Conservation (phyloP, 352 stramenopile species). For the Phytophthora ramorum region DNA sequence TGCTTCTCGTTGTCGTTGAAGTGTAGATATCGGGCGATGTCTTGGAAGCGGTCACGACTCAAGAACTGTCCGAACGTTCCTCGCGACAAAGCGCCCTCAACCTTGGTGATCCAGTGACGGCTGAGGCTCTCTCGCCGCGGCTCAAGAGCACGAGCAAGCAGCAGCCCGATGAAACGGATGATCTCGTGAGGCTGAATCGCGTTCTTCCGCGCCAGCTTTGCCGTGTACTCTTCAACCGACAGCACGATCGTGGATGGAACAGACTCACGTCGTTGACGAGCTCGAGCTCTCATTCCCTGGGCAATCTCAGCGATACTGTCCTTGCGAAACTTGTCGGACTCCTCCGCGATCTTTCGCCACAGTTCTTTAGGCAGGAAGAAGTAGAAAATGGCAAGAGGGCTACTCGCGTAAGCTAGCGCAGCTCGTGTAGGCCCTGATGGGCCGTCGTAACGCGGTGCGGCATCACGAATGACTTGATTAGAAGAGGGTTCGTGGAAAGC, state of each 20-base stretch:
- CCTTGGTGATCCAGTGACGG: slow-evolving; percentile 6
- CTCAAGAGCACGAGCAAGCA: slow-evolving; percentile 6
- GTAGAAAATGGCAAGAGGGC: slow-evolving; percentile 3
- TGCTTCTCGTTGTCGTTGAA: slow-evolving; percentile 9
- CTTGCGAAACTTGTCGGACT: background rate
- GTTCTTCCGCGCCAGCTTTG: background rate
- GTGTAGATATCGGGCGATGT: slow-evolving; percentile 9
- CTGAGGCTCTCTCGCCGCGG: background rate
- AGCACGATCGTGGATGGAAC: background rate
- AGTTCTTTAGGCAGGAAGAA: slow-evolving; percentile 13
- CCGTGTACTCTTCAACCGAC: slow-evolving; percentile 6
- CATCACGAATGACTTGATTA: background rate
- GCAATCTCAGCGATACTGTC: background rate
- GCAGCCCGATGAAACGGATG: slow-evolving; percentile 1
- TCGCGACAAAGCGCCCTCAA: slow-evolving; percentile 1
- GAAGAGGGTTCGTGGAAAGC: slow-evolving; percentile 2
- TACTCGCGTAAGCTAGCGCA: background rate
- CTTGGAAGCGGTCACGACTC: slow-evolving; percentile 4
- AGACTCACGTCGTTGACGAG: background rate
- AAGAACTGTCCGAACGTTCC: slow-evolving; percentile 12
- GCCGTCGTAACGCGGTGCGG: background rate
- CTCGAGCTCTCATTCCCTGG: background rate
- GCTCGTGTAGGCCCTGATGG: background rate
- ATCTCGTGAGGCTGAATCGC: slow-evolving; percentile 3
- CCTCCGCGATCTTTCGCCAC: slow-evolving; percentile 4